These are phyloP conservation scores for Pyrenula massariospora DNA, from an alignment of 495 filamentous ascomycete genomes.

Conservation along the genomic window DNA sequence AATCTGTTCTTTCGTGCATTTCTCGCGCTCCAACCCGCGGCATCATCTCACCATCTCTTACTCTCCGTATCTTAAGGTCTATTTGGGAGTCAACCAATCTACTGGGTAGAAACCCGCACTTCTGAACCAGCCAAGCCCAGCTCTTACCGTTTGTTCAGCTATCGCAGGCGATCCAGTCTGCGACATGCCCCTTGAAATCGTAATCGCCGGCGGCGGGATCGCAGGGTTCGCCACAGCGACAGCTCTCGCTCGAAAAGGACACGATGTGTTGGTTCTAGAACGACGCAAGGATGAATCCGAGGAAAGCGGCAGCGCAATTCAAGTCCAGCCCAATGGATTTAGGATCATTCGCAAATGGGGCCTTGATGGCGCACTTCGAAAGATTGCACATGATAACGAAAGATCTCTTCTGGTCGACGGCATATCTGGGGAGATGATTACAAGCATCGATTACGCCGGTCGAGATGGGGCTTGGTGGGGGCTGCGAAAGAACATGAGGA, in stretches of 20 bases:
- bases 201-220: slow-evolving; percentile 17
- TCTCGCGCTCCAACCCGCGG: no score
- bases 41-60: no score
- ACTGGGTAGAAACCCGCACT: no score
- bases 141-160: no score
- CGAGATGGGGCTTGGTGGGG: background rate
- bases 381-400: background rate
- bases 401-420: background rate
- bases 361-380: background rate
- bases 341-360: background rate
- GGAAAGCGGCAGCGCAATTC: slow-evolving; percentile 32
- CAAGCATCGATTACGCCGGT: background rate
- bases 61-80: no score
- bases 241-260: slow-evolving; percentile 8
- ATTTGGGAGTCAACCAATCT: no score
- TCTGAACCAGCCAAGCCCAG: no score
- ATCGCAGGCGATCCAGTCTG: no score
- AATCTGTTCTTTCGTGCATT: no score
- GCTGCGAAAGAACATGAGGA: background rate
- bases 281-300: background rate
- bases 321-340: slow-evolving; percentile 41
- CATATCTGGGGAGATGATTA: background rate
- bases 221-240: slow-evolving; percentile 17
- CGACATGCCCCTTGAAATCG: slow-evolving; percentile 7
- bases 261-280: slow-evolving; percentile 4